Percentiles rank a stretch among this genome's conserved stretches.
These are phyloP conservation scores for Phytophthora citrophthora DNA, from an alignment of 352 stramenopile genomes.

Conservation along the genomic window DNA sequence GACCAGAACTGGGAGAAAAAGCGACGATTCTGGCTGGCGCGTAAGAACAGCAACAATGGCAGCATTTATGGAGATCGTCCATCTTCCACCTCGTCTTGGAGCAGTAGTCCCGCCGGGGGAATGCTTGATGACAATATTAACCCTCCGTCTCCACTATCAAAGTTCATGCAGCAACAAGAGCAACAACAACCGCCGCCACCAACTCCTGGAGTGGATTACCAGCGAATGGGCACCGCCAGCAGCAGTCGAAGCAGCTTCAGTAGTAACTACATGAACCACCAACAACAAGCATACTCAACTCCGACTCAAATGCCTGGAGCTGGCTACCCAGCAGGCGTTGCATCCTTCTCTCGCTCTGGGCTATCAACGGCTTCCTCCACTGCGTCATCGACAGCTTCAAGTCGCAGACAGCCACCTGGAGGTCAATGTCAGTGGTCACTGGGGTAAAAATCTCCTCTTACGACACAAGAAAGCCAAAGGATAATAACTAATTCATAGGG, in stretches of 20 bases:
- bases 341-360: slow-evolving; percentile 24
- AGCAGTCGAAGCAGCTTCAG: slow-evolving; percentile 22
- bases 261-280: slow-evolving; percentile 13
- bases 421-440: slow-evolving; percentile 70
- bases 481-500: no score
- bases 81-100: slow-evolving; percentile 22
- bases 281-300: slow-evolving; percentile 8
- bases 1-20: slow-evolving; percentile 88
- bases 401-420: slow-evolving; percentile 60
- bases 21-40: slow-evolving; percentile 67
- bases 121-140: slow-evolving; percentile 19
- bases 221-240: slow-evolving; percentile 22
- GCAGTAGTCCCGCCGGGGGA: neutral
- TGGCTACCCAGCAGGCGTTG: slow-evolving; percentile 7
- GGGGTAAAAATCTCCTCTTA: slow-evolving; percentile 7
- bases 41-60: slow-evolving; percentile 47
- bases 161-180: slow-evolving; percentile 73
- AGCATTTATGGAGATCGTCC: slow-evolving; percentile 11
- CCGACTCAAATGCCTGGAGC: neutral
- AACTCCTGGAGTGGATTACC: slow-evolving; percentile 14
- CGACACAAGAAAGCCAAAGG: neutral
- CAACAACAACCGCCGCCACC: slow-evolving; percentile 24
- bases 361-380: slow-evolving; percentile 28
- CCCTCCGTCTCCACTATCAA: slow-evolving; percentile 71
- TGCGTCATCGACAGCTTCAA: slow-evolving; percentile 18